Base-by-base conservation (phyloP, 306 rosid species). In the Abrus pulchellus region DNA sequence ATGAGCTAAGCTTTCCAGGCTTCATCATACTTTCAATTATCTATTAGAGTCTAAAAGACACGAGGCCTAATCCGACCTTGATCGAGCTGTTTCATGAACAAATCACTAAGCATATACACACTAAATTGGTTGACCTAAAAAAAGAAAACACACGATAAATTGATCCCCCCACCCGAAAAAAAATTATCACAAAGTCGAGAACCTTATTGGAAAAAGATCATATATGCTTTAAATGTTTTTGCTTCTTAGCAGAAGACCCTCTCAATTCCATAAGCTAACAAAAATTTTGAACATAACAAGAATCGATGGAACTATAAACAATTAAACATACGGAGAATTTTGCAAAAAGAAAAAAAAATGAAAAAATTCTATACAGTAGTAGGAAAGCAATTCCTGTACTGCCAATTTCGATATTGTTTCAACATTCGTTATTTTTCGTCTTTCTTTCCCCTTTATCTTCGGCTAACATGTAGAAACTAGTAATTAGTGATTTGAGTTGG, bases 401-500 rank as follows among this genome's bases (percentile, higher is more conserved):
- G 55, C 72, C 57, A 72, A 20, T 40, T 69, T 70, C 12, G 33
- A 75, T 33, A 63, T 79, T 69, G 61, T n/a, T 71, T 47, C 65
- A 79, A 57, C 53, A 74, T 72, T 32, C 36, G 7, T 75, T 86
- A 41, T 30, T 48, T 44, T 60, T 14, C 34, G 55, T 57, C 8
- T 45, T 70, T 36, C 13, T 45, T 70, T 36, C 13, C 47, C 40
- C 27, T 41, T 74, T 41, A 52, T 53, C 79, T 78, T 7, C 12
- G 82, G 49, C 55, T 70, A 53, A 68, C 80, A 43, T 59, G 54
- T 63, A 61, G 77, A 63, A 14, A 64, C 43, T 75, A 67, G 55
- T 80, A 69, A 49, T 54, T 84, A 85, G 74, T 87, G 85, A 62
- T 52, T 76, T 81, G 87, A 69, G 14, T 83, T 20, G 52, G 74